Conservation (phyloP, 2,329 filamentous ascomycete species). For the Nothomitra cinnamomea region DNA sequence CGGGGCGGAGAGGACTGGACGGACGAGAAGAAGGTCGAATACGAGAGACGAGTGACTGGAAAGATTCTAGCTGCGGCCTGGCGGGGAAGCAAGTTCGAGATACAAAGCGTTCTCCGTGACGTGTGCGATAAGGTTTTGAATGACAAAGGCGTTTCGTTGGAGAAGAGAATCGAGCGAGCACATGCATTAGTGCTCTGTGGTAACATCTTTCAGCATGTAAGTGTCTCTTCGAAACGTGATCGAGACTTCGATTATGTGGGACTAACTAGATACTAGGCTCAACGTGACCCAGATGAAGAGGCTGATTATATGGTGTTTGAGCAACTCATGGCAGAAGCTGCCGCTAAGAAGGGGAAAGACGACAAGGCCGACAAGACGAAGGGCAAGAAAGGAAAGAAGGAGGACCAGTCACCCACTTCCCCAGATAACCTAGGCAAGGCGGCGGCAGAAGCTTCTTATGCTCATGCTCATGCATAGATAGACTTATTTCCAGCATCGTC, state of each 20-base stretch:
- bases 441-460: background rate
- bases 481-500: background rate
- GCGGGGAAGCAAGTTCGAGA: constrained; percentile 94
- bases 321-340: constrained; percentile 90
- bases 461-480: background rate
- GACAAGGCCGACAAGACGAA: constrained; percentile 51
- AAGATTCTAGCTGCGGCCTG: constrained; percentile 96
- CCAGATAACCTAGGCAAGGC: constrained; percentile 1
- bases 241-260: background rate
- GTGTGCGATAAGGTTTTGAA: constrained; percentile 82
- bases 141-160: constrained; percentile 57
- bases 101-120: constrained; percentile 85
- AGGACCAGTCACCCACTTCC: constrained; percentile 5
- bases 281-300: constrained; percentile 85
- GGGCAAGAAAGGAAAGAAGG: constrained; percentile 39
- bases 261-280: constrained; percentile 39
- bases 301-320: constrained; percentile 98
- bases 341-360: constrained; percentile 76
- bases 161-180: constrained; percentile 80
- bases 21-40: constrained; percentile 89
- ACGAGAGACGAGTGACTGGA: constrained; percentile 86
- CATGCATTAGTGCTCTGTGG: constrained; percentile 79
- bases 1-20: constrained; percentile 95
- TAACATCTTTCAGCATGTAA: constrained; percentile 75
- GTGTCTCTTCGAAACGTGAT: constrained; percentile 13